Conservation (phyloP, 108 stramenopile species). For the Cyclotella distinguenda region DNA sequence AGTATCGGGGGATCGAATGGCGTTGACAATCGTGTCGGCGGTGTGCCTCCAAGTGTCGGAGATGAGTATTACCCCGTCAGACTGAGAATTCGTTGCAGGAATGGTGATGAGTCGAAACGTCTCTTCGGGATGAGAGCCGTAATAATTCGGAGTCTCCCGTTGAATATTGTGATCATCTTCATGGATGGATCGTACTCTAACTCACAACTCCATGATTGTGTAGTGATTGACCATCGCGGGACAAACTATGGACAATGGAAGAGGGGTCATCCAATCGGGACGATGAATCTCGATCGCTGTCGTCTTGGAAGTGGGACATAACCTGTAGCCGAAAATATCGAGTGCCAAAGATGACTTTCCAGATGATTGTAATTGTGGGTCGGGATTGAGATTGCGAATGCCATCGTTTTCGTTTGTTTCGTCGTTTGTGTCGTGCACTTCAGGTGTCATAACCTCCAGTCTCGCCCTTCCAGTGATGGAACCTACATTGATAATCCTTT, state of each 20-base stretch:
- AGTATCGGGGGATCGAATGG: slow-evolving; percentile 59
- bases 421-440: too few species aligned
- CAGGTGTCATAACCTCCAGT: slow-evolving; percentile 20
- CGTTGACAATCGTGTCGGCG: slow-evolving; percentile 37
- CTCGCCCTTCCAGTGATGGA: slow-evolving; percentile 29
- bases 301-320: neutral
- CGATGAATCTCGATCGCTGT: slow-evolving; percentile 23
- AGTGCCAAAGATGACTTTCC: slow-evolving; percentile 7
- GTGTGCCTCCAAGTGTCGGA: slow-evolving; percentile 48
- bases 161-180: slow-evolving; percentile 4
- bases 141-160: slow-evolving; percentile 17
- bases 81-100: slow-evolving; percentile 5
- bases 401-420: too few species aligned
- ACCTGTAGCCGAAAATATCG: slow-evolving; percentile 35
- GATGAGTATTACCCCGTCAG: slow-evolving; percentile 33
- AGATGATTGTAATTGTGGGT: neutral
- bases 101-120: slow-evolving; percentile 24
- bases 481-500: slow-evolving; percentile 10
- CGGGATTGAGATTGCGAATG: too few species aligned
- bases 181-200: slow-evolving; percentile 25
- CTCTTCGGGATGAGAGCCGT: slow-evolving; percentile 28
- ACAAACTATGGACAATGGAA: slow-evolving; percentile 27
- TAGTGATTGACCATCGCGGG: neutral
- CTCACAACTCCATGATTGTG: neutral
- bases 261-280: slow-evolving; percentile 42